These are phyloP conservation scores for Butyriboletus loyo DNA, from an alignment of 768 basidiomycete species.

Conservation along the genomic window DNA sequence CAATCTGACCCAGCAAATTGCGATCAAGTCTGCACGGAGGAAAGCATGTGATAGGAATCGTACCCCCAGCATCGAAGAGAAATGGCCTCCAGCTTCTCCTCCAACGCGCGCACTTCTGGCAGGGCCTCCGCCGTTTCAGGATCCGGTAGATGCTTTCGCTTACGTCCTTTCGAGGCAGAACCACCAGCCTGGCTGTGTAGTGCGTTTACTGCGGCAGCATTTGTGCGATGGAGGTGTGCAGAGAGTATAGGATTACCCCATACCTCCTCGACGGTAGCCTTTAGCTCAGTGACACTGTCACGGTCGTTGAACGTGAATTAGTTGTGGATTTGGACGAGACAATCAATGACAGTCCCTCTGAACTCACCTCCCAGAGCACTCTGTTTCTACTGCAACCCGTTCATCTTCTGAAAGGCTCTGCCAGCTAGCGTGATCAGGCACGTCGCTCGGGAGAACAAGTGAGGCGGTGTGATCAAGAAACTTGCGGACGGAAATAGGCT, in stretches of 20 bases:
- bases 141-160: slow-evolving; percentile 34
- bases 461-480: slow-evolving; percentile 40
- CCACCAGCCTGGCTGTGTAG: slow-evolving; percentile 36
- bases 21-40: not conserved
- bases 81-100: slow-evolving; percentile 49
- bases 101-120: slow-evolving; percentile 47
- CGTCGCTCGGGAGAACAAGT: slow-evolving; percentile 6
- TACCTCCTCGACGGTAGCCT: slow-evolving; percentile 39
- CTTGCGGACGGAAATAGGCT: slow-evolving; percentile 43
- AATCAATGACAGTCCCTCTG: not conserved
- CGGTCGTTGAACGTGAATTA: not conserved
- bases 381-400: slow-evolving; percentile 33
- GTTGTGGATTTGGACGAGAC: not conserved
- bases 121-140: slow-evolving; percentile 29
- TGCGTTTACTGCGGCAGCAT: slow-evolving; percentile 44
- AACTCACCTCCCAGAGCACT: slow-evolving; percentile 41
- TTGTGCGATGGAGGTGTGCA: slow-evolving; percentile 51
- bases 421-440: slow-evolving; percentile 22
- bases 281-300: slow-evolving; percentile 54
- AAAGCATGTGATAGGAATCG: slow-evolving; percentile 20
- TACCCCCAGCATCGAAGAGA: slow-evolving; percentile 63
- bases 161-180: slow-evolving; percentile 24
- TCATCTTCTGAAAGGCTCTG: slow-evolving; percentile 23
- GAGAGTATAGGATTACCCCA: slow-evolving; percentile 58
- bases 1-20: slow-evolving; percentile 38